These are phyloP conservation scores for Candida rishiriensis DNA, from an alignment of 805 yeast species.

Conservation along the genomic window DNA sequence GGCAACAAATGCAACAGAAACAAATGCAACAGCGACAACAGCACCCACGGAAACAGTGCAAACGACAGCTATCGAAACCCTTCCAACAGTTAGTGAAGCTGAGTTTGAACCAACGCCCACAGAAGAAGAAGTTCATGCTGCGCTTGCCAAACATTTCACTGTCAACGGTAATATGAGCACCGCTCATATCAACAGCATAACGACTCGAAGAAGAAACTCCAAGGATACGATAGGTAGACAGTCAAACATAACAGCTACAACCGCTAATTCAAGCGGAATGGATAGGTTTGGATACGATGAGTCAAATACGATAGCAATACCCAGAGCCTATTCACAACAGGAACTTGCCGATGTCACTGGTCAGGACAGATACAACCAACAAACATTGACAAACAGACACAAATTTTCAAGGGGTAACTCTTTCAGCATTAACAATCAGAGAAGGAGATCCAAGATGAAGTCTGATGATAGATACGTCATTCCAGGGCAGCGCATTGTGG, in stretches of 20 bases:
- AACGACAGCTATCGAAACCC: background rate
- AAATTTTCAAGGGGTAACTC: slow-evolving; percentile 20
- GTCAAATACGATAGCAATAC: slow-evolving; percentile 25
- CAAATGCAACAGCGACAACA: background rate
- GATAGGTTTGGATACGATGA: slow-evolving; percentile 24
- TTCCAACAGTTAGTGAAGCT: background rate
- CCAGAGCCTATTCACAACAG: slow-evolving; percentile 22
- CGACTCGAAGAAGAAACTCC: slow-evolving; percentile 7
- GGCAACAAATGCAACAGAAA: no score
- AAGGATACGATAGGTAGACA: slow-evolving; percentile 10
- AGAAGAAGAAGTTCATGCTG: no score
- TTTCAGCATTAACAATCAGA: slow-evolving; percentile 16
- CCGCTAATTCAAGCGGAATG: slow-evolving; percentile 19
- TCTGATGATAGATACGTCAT: slow-evolving; percentile 27
- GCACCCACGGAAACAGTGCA: no score
- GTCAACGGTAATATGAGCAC: no score
- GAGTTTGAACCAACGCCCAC: no score
- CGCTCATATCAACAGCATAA: background rate
- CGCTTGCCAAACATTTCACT: no score
- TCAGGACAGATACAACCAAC: slow-evolving; percentile 15
- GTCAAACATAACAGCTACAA: slow-evolving; percentile 7
- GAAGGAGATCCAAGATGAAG: slow-evolving; percentile 19
- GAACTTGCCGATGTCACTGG: slow-evolving; percentile 13
- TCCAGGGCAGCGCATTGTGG: slow-evolving; percentile 36
- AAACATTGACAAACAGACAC: slow-evolving; percentile 11